Evolutionary conservation across 257 asterid species (phyloP).

Genomic region (Cordia subcordata): DNA sequence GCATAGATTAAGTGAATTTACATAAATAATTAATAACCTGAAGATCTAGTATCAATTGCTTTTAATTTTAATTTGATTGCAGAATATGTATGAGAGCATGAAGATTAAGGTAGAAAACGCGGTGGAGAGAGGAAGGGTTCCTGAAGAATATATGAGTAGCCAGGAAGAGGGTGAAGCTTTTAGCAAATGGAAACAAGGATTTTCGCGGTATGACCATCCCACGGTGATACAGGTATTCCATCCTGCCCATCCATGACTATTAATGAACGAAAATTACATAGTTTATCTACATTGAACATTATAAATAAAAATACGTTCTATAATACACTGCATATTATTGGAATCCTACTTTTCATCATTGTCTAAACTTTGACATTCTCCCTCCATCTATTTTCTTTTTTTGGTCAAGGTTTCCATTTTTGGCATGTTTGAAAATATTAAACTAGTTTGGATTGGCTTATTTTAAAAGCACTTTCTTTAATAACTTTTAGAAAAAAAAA

Average conservation of each 20-base stretch:
- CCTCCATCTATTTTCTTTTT: too few species aligned
- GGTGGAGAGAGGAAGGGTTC: conserved; percentile 36
- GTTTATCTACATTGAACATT: not conserved
- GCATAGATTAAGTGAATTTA: too few species aligned
- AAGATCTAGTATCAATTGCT: too few species aligned
- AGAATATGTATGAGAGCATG: conserved; percentile 60
- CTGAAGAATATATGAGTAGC: conserved; percentile 29
- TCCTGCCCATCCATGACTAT: not conserved
- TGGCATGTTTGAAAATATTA: not conserved
- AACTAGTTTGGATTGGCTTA: too few species aligned
- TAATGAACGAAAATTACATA: not conserved
- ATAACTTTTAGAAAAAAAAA: too few species aligned
- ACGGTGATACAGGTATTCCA: conserved; percentile 44
- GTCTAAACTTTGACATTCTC: too few species aligned
- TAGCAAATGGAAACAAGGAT: conserved; percentile 31
- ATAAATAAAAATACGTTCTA: too few species aligned
- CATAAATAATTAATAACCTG: too few species aligned
- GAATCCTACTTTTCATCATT: too few species aligned
- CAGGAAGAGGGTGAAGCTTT: conserved; percentile 24
- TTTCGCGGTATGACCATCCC: conserved; percentile 49
- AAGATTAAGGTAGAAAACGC: conserved; percentile 42
- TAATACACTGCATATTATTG: too few species aligned
- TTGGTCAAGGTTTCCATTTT: too few species aligned
- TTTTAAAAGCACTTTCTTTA: too few species aligned
- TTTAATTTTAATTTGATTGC: conserved; percentile 2